These are phyloP conservation scores for Fraxinus dipetala DNA, from an alignment of 305 asterid genomes.

Conservation along the genomic window DNA sequence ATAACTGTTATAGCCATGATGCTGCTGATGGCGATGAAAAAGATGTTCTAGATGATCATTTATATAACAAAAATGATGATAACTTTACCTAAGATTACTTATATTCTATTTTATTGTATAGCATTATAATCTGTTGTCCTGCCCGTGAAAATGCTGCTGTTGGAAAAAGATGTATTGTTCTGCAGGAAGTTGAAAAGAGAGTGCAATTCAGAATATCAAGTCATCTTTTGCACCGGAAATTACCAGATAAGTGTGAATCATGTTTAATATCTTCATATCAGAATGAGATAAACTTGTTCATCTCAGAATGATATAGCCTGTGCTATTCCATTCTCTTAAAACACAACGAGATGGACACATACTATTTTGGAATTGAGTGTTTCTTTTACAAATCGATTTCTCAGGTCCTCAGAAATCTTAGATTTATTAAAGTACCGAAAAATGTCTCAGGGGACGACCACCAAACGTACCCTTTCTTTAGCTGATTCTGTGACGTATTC, in stretches of 20 bases:
- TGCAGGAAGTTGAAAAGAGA: background rate
- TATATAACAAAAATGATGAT: background rate
- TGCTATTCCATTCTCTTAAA: background rate
- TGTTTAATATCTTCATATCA: background rate
- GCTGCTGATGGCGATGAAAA: background rate
- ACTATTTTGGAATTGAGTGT: background rate
- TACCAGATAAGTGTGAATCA: background rate
- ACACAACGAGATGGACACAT: background rate
- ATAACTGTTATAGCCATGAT: background rate
- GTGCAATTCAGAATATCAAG: background rate
- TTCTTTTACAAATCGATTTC: constrained; percentile 20
- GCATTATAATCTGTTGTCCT: background rate
- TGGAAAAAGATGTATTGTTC: background rate
- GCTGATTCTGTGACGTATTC: constrained; percentile 67
- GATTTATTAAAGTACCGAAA: constrained; percentile 21
- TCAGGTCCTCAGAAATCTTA: constrained; percentile 28
- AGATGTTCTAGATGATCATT: background rate
- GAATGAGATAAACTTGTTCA: background rate
- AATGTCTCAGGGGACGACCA: constrained; percentile 64
- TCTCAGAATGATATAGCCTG: background rate
- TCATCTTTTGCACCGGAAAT: background rate
- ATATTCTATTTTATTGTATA: background rate
- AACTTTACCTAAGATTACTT: background rate
- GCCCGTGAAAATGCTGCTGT: background rate
- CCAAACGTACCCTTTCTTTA: constrained; percentile 67